Conservation (phyloP, 2,329 filamentous ascomycete species). For the Truncatella angustata region DNA sequence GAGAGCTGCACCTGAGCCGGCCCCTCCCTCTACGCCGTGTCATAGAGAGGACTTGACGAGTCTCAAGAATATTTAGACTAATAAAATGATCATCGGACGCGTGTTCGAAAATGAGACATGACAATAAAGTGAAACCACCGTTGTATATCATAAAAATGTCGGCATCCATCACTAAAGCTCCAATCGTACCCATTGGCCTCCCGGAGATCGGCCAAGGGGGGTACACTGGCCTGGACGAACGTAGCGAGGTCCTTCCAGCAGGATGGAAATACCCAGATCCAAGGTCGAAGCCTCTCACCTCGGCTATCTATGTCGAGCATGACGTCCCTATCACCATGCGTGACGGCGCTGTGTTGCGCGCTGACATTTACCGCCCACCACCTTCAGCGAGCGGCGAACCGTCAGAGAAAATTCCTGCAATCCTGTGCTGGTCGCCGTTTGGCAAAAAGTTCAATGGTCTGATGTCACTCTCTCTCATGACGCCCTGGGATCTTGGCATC, state of each 20-base stretch:
- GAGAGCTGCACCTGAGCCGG: neutral
- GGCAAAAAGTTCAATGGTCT: constrained; percentile 23
- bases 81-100: neutral
- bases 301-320: constrained; percentile 13
- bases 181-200: constrained; percentile 8
- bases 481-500: constrained; percentile 16
- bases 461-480: constrained; percentile 14
- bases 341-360: constrained; percentile 19
- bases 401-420: constrained; percentile 15
- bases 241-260: constrained; percentile 8
- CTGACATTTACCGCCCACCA: constrained; percentile 22
- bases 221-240: constrained; percentile 10
- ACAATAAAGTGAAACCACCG: neutral
- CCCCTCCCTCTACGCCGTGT: neutral
- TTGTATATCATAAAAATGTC: neutral
- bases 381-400: neutral
- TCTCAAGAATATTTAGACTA: neutral
- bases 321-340: constrained; percentile 19
- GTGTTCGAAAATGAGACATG: no score
- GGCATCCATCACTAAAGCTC: constrained; percentile 2
- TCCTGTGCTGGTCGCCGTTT: constrained; percentile 20
- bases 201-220: constrained; percentile 11
- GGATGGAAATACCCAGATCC: constrained; percentile 11
- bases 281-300: constrained; percentile 1
- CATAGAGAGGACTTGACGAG: neutral